phyloP scores from a whole-genome alignment of 495 filamentous ascomycete genomes.

The Cairneyella variabilis region DNA sequence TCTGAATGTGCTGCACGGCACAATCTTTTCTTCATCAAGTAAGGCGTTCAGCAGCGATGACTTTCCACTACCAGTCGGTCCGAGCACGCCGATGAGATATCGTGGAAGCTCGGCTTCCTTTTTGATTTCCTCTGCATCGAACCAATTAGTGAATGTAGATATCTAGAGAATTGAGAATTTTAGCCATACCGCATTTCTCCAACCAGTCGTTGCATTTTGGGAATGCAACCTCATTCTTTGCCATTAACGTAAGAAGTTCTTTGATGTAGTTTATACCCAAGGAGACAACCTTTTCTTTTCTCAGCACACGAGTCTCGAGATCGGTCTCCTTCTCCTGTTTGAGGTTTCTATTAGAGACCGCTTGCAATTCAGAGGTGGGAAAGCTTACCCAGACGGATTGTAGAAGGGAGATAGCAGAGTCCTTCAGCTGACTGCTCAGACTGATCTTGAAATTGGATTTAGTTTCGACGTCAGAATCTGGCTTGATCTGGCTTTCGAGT shows the following conservation, averaged over 20 bases:
- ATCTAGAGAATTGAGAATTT: not conserved
- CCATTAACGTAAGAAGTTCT: not conserved
- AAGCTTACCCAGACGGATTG: too few species aligned
- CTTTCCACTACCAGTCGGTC: conserved; percentile 48
- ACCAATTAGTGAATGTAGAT: not conserved
- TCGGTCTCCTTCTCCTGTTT: not conserved
- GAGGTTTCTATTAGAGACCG: not conserved
- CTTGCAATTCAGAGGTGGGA: too few species aligned
- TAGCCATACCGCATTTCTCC: not conserved
- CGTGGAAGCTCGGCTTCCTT: not conserved
- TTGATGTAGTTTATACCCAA: not conserved
- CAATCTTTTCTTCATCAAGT: conserved; percentile 34
- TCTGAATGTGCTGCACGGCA: not conserved
- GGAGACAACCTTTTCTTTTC: not conserved
- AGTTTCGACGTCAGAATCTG: too few species aligned
- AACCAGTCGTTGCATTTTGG: conserved; percentile 3
- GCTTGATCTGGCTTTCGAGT: too few species aligned
- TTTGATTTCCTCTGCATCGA: not conserved
- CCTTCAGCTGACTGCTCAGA: too few species aligned
- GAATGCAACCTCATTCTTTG: not conserved
- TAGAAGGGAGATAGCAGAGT: too few species aligned
- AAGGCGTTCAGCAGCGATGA: conserved; percentile 47
- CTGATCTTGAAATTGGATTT: too few species aligned
- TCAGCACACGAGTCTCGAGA: not conserved
- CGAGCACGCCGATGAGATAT: conserved; percentile 43